phyloP scores from a whole-genome alignment of 1,139 yeast genomes.

The Yamadazyma blattariae region DNA sequence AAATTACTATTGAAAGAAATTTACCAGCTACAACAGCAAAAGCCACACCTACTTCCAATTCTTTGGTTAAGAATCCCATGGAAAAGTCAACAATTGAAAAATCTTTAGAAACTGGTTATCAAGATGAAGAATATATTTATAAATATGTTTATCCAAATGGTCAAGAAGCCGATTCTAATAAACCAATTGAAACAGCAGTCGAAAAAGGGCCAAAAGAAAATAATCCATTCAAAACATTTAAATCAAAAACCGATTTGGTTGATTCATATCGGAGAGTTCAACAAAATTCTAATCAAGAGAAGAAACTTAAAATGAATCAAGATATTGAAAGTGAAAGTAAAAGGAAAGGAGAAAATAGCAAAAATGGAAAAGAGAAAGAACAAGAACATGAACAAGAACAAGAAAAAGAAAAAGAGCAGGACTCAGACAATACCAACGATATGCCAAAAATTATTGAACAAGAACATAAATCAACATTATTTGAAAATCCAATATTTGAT shows the following conservation, averaged over 20 bases:
- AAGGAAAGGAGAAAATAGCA: not conserved
- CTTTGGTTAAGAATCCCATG: too few species aligned
- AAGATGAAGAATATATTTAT: slow-evolving; percentile 4
- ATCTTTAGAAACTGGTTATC: not conserved
- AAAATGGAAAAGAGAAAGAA: not conserved
- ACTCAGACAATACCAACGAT: not conserved
- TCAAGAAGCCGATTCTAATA: slow-evolving; percentile 1
- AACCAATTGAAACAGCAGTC: too few species aligned
- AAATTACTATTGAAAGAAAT: not conserved
- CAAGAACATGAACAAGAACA: not conserved
- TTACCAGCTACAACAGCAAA: not conserved
- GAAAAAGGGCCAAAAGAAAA: not conserved
- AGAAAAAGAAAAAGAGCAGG: not conserved
- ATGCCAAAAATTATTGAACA: not conserved
- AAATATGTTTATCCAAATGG: slow-evolving; percentile 9
- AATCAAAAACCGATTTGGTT: slow-evolving; percentile 10
- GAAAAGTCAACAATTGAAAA: too few species aligned
- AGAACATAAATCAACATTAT: not conserved
- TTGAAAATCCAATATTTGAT: not conserved
- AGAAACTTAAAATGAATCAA: not conserved
- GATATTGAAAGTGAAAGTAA: not conserved
- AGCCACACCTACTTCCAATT: too few species aligned
- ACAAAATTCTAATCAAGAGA: slow-evolving; percentile 7
- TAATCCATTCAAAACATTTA: slow-evolving; percentile 16
- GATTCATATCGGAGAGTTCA: slow-evolving; percentile 8